Base-by-base conservation (phyloP, 1,139 yeast genomes). In the Candida mesenterica region DNA sequence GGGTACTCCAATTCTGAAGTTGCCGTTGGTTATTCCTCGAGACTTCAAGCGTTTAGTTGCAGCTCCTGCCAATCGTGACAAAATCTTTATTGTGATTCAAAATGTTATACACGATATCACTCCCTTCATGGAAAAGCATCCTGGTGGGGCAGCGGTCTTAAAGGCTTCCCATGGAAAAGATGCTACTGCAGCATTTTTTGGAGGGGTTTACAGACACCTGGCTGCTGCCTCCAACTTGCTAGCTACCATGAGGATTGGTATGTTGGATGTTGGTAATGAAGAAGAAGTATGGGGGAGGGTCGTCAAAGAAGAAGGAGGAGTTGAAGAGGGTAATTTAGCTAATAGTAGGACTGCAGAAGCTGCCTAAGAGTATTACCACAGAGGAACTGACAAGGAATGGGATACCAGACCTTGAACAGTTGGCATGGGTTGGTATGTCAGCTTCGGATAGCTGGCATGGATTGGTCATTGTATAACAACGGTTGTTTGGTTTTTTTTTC, bases 161-260 rank as follows among this genome's bases (percentile, higher is more conserved):
- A 67, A 65, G 40, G 77, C 85, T 0, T 75, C 85, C 1, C 79
- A 79, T 41, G 88, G 88, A 1, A 78, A 77, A 46, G 88, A 82
- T 53, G 88, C 88, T 1, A 79, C 87, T 2, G 68, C 72, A 32
- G 88, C 87, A 1, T 82, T 82, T 43, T 79, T 75, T 48, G 88
- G 90, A 9, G 89, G 88, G 0, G 89, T 82, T 4, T 82, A 82
- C 50, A 75, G 77, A 24, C 90, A 82, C 48, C 79, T 83, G 51
- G 79, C 84, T 16, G 89, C 90, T 0, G 89, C 89, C 1, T 72
- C 75, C 38, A 82, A 82, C 49, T 55, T 82, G 31, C 57, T 82
- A 41, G 88, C 89, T 1, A 82, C 89, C 0, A 82, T 82, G 90
- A 63, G 90, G 48, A 75, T 82, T 15, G 89, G 86, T 0, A 79